Evolutionary conservation across 495 filamentous ascomycete species (phyloP).

Genomic region (Daldinia decipiens): DNA sequence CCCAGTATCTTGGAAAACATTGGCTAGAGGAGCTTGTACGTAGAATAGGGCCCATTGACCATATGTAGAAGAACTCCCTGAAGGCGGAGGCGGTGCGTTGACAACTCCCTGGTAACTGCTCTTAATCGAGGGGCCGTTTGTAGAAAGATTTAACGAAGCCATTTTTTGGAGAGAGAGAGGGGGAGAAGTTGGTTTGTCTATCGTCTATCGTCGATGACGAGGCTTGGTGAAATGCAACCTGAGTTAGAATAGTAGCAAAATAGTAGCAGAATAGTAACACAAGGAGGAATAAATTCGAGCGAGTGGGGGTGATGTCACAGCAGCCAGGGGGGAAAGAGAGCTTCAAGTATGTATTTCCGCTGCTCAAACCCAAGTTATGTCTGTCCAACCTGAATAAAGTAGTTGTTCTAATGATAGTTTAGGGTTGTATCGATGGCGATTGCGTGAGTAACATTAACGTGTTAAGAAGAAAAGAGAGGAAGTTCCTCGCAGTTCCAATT

Average conservation of each 20-base stretch:
- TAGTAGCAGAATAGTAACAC: not conserved
- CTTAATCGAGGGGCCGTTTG: slow-evolving; percentile 89
- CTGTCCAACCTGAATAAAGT: not conserved
- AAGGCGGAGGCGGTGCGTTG: slow-evolving; percentile 69
- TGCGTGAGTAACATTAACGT: slow-evolving; percentile 19
- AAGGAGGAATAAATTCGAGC: slow-evolving; percentile 1
- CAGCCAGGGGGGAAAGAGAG: slow-evolving; percentile 26
- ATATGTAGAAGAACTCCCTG: slow-evolving; percentile 66
- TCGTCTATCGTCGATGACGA: not conserved
- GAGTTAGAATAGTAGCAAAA: not conserved
- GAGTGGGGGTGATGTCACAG: slow-evolving; percentile 49
- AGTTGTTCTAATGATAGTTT: slow-evolving; percentile 23
- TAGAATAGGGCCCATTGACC: slow-evolving; percentile 89
- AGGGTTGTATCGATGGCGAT: slow-evolving; percentile 8
- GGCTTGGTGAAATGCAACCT: not conserved
- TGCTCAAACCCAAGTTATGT: slow-evolving; percentile 21
- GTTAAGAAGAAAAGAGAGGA: slow-evolving; percentile 14
- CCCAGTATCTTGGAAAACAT: slow-evolving; percentile 86
- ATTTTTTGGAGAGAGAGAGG: slow-evolving; percentile 57
- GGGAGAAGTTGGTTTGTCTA: not conserved
- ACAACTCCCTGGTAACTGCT: slow-evolving; percentile 92
- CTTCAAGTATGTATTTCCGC: slow-evolving; percentile 20
- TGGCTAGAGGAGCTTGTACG: slow-evolving; percentile 88
- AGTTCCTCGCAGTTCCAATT: slow-evolving; percentile 37
- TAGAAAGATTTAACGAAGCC: slow-evolving; percentile 91